Evolutionary conservation across 73 alveolate genomes (phyloP).

Genomic region (Durusdinium trenchii): DNA sequence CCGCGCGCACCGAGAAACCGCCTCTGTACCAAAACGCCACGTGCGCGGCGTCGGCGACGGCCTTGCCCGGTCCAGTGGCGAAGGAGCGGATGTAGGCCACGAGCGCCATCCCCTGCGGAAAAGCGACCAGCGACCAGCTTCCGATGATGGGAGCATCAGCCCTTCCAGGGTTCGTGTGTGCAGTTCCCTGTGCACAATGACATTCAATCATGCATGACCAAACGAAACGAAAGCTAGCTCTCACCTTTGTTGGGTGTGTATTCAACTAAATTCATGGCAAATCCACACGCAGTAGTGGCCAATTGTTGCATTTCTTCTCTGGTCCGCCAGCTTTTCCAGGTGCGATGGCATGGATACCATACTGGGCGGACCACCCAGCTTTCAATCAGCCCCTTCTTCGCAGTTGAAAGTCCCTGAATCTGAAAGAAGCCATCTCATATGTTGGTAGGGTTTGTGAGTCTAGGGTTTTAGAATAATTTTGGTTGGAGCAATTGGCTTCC

Average conservation of each 20-base stretch:
- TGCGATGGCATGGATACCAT: too few species aligned
- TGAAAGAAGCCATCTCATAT: too few species aligned
- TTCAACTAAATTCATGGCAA: neutral
- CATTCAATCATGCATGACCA: too few species aligned
- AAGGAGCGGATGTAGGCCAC: slow-evolving; percentile 80
- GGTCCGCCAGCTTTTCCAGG: too few species aligned
- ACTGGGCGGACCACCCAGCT: too few species aligned
- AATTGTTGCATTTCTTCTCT: too few species aligned
- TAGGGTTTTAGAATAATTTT: too few species aligned
- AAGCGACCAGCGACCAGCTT: neutral
- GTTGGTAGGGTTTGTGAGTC: too few species aligned
- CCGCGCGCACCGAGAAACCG: neutral
- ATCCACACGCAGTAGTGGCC: neutral
- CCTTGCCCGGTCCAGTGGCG: slow-evolving; percentile 63
- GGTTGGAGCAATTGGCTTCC: too few species aligned
- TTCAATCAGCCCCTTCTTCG: too few species aligned
- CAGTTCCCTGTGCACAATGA: neutral
- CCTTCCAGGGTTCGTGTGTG: neutral
- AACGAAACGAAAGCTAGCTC: neutral
- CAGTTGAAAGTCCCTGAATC: too few species aligned
- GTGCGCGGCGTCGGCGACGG: neutral
- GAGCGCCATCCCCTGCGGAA: slow-evolving; percentile 24
- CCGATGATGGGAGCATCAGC: neutral
- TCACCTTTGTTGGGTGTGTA: neutral
- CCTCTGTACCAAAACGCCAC: neutral